Conservation (phyloP, 345 rosid species). For the Citrus reticulata region DNA sequence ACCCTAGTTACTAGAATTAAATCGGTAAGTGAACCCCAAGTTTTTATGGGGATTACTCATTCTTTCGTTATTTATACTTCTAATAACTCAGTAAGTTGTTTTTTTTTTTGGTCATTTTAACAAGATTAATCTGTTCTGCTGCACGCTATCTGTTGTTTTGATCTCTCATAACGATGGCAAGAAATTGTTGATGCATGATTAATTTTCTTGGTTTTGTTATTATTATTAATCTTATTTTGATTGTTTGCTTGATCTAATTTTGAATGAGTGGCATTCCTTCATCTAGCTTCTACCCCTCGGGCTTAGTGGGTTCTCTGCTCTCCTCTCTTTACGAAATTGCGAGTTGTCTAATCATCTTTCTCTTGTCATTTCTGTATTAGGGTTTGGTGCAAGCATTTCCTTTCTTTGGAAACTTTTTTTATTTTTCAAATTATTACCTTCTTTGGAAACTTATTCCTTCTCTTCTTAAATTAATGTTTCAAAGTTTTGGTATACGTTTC, state of each 20-base stretch:
- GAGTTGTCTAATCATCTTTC: not conserved
- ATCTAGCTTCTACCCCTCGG: not conserved
- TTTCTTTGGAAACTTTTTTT: no score
- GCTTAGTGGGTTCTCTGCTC: not conserved
- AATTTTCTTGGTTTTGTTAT: not conserved
- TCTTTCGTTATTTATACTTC: not conserved
- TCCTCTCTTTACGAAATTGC: not conserved
- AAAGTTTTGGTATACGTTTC: not conserved
- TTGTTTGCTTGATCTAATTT: constrained; percentile 4
- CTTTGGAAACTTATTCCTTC: not conserved
- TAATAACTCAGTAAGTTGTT: no score
- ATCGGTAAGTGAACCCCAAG: not conserved
- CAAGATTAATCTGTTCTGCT: not conserved
- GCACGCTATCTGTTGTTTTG: not conserved
- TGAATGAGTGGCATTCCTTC: not conserved
- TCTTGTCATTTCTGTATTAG: constrained; percentile 6
- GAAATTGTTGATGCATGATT: not conserved
- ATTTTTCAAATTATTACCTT: no score
- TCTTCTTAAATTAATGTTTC: not conserved
- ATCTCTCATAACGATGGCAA: not conserved
- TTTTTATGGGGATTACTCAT: not conserved
- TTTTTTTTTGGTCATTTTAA: not conserved
- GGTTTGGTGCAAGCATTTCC: constrained; percentile 11
- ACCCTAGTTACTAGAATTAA: not conserved
- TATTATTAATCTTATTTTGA: not conserved